A percentile compares a stretch with the other conserved stretches of the same genome.
phyloP scores from a whole-genome alignment of 192 early-diverging fungal genomes.

The Coemansia sp. region DNA sequence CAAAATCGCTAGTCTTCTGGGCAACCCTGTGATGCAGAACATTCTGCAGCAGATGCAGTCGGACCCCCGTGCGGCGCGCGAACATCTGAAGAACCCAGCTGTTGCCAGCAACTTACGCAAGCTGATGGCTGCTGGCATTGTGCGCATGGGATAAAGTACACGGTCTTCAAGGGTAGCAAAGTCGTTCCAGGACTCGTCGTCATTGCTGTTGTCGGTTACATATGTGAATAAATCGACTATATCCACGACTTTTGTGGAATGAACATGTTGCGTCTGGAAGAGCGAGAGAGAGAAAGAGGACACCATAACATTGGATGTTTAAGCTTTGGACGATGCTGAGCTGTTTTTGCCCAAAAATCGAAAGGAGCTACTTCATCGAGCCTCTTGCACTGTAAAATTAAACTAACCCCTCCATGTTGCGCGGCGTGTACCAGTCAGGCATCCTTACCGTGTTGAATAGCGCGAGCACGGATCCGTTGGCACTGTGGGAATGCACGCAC shows the following conservation, averaged over 20 bases:
- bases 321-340: too few relatives aligned
- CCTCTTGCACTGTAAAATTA: too few relatives aligned
- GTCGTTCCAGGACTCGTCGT: too few relatives aligned
- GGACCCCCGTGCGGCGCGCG: conserved; percentile 87
- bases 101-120: conserved; percentile 94
- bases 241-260: too few relatives aligned
- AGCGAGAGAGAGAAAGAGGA: too few relatives aligned
- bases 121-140: conserved; percentile 86
- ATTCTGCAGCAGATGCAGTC: conserved; percentile 98
- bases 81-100: conserved; percentile 94
- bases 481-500: conserved; percentile 25
- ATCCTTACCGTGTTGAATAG: conserved; percentile 47
- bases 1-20: conserved; percentile 82
- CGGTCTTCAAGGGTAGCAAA: too few relatives aligned
- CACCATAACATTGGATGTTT: too few relatives aligned
- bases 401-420: conserved; percentile 42
- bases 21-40: conserved; percentile 93
- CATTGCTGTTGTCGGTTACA: too few relatives aligned
- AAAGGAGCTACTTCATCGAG: too few relatives aligned
- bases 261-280: too few relatives aligned
- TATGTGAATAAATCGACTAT: too few relatives aligned
- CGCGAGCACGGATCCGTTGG: conserved; percentile 31
- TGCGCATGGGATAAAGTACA: conserved; percentile 63
- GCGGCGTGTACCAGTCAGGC: conserved; percentile 37
- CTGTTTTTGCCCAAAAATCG: too few relatives aligned